Percentiles rank a stretch among this genome's conserved stretches.
These are phyloP conservation scores for Daldinia eschscholtzii DNA, from an alignment of 2,329 filamentous ascomycete species.

Conservation along the genomic window DNA sequence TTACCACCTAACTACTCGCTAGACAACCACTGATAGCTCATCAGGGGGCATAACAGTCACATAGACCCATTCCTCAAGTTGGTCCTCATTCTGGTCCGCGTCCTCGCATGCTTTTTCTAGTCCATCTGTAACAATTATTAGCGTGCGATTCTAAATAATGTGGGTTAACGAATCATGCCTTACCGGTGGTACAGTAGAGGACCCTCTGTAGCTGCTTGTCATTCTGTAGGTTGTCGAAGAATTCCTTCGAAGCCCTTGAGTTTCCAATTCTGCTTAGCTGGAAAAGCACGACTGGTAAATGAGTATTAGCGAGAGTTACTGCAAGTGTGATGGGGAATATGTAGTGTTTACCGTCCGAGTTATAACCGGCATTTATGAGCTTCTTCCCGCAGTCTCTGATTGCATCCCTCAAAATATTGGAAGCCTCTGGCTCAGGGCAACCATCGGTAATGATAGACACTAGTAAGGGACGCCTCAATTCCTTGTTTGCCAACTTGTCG, in stretches of 20 bases:
- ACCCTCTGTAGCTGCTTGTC: conserved; percentile 4
- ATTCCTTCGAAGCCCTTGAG: neutral
- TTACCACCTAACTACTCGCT: neutral
- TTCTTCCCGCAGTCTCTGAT: neutral
- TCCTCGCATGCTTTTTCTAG: neutral
- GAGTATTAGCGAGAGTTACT: neutral
- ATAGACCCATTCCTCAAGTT: conserved; percentile 4
- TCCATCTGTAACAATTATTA: neutral
- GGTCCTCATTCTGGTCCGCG: neutral
- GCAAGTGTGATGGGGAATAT: neutral
- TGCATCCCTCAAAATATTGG: neutral
- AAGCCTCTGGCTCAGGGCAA: neutral
- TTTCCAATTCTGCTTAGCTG: neutral
- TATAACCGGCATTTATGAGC: neutral
- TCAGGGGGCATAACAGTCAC: conserved; percentile 1
- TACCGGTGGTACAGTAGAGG: conserved; percentile 5
- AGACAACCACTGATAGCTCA: conserved; percentile 5
- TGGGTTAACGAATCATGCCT: neutral
- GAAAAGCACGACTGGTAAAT: conserved; percentile 7
- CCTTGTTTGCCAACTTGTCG: neutral
- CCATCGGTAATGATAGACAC: conserved; percentile 1
- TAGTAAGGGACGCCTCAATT: neutral
- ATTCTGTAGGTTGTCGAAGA: neutral
- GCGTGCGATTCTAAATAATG: neutral
- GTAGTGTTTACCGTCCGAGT: neutral